Evolutionary conservation across 768 basidiomycete genomes (phyloP), one percentile per base, ranked within the genome.

Genomic region (Agrocybe praecox): DNA sequence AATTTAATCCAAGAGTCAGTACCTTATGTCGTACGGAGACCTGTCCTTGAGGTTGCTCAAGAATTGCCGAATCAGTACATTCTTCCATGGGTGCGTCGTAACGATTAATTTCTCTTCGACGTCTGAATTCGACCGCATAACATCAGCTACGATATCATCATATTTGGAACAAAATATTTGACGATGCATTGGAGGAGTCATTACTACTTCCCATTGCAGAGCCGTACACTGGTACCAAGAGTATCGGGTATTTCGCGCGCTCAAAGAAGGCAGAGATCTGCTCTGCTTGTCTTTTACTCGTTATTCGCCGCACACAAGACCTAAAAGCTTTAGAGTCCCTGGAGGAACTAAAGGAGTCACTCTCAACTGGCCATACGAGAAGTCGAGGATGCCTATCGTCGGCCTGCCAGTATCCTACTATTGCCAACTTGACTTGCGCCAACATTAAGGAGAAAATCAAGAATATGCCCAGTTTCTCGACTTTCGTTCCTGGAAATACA

Each of bases 1-100:
- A 61, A 56, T 17, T 56, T 67, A 10, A 53, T 67, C 7, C 56
- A 65, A 44, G 60, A 60, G 18, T 64, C 62, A 3, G 63, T 65
- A 2, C 65, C 65, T 0, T 42, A 65, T 23, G 49, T 67, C 19
- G 56, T 59, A 15, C 57, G 62, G 1, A 14, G 50, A 33, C 56
- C 61, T 29, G 29, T 55, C 6, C 53, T 54, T 11, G 34, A 55
- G 12, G 60, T 61, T 3, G 43, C 56, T 12, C 52, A 62, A 32
- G 47, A 54, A 15, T 36, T 67, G 17, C 63, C 63, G 1, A 34
- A 42, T 23, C 42, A 40, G 15, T 62, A 60, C 29, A 26, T 64
- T 6, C 24, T 60, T 42, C 65, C 62, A n/a, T 66, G 62, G 61
- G 62, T 62, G 19, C 22, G 62, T 48, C 21, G 15, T 15, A 17